phyloP scores from a whole-genome alignment of 2,329 filamentous ascomycete species.

The Magnaporthiopsis rhizophila region DNA sequence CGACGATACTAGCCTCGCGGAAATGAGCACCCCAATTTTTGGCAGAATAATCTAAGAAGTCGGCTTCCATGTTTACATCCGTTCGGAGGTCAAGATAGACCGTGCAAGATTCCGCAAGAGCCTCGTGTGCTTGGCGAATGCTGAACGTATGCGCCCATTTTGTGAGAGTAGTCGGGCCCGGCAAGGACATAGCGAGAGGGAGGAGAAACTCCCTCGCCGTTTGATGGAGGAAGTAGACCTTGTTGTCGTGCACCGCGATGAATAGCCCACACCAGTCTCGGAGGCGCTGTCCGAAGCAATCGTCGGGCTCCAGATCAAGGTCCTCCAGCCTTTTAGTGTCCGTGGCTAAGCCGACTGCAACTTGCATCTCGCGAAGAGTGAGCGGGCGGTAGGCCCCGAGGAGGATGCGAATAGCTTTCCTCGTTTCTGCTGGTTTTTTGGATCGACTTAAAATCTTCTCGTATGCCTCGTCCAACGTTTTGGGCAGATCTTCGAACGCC shows the following conservation, averaged over 20 bases:
- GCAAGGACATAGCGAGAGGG: constrained; percentile 7
- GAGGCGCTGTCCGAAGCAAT: constrained; percentile 15
- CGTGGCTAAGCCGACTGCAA: constrained; percentile 15
- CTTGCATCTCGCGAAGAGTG: constrained; percentile 21
- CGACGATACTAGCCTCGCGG: constrained; percentile 10
- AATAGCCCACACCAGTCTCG: constrained; percentile 22
- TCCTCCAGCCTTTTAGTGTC: constrained; percentile 5
- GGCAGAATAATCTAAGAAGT: constrained; percentile 18
- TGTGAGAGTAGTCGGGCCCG: constrained; percentile 1
- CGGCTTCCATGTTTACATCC: not conserved
- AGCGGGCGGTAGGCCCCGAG: constrained; percentile 19
- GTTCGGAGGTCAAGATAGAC: constrained; percentile 13
- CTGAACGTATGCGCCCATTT: constrained; percentile 16
- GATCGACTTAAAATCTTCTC: constrained; percentile 15
- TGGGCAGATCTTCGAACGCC: constrained; percentile 15
- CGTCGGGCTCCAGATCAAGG: constrained; percentile 16
- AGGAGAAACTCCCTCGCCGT: constrained; percentile 25
- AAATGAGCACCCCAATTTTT: constrained; percentile 16
- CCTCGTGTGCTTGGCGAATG: constrained; percentile 13
- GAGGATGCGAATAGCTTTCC: constrained; percentile 18
- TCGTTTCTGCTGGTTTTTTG: constrained; percentile 8
- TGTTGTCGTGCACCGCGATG: constrained; percentile 19
- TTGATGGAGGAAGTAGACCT: constrained; percentile 24
- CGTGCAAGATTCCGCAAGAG: constrained; percentile 17
- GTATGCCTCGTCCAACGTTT: constrained; percentile 15